Conservation (phyloP, 108 stramenopile genomes). For the Asterionellopsis glacialis region DNA sequence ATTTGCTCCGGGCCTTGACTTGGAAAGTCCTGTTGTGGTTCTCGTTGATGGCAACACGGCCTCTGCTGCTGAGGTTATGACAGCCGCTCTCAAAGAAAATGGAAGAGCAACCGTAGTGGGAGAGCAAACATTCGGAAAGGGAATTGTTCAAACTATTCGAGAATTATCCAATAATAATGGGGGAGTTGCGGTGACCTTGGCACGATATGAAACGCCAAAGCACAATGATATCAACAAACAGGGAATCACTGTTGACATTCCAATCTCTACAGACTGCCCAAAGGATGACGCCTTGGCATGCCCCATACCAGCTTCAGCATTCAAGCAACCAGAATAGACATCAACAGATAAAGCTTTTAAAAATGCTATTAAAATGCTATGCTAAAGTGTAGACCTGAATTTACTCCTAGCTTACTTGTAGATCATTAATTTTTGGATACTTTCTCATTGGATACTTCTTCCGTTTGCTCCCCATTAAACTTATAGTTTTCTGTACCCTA, state of each 20-base stretch:
- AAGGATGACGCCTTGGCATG: conserved; percentile 74
- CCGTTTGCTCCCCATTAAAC: not conserved
- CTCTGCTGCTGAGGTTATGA: conserved; percentile 86
- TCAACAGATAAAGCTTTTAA: not conserved
- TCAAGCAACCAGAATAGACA: conserved; percentile 4
- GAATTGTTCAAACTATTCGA: conserved; percentile 86
- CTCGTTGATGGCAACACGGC: conserved; percentile 86
- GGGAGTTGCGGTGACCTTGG: conserved; percentile 85
- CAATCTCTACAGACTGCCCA: conserved; percentile 55
- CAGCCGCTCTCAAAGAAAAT: conserved; percentile 87
- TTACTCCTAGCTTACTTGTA: not conserved
- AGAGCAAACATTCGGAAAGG: conserved; percentile 89
- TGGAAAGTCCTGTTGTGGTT: conserved; percentile 61
- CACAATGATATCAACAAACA: conserved; percentile 83
- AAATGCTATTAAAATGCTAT: not conserved
- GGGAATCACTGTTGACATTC: conserved; percentile 70
- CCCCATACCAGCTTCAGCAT: conserved; percentile 24
- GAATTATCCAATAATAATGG: conserved; percentile 64
- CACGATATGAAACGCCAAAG: conserved; percentile 84
- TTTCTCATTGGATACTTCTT: too few species aligned
- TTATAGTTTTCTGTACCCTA: not conserved
- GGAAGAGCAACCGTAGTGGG: conserved; percentile 64
- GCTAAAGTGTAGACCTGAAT: not conserved
- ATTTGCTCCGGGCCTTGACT: conserved; percentile 56
- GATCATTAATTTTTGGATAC: not conserved